Evolutionary conservation across 2,329 filamentous ascomycete genomes (phyloP).

Genomic region (Escovopsis sp.): DNA sequence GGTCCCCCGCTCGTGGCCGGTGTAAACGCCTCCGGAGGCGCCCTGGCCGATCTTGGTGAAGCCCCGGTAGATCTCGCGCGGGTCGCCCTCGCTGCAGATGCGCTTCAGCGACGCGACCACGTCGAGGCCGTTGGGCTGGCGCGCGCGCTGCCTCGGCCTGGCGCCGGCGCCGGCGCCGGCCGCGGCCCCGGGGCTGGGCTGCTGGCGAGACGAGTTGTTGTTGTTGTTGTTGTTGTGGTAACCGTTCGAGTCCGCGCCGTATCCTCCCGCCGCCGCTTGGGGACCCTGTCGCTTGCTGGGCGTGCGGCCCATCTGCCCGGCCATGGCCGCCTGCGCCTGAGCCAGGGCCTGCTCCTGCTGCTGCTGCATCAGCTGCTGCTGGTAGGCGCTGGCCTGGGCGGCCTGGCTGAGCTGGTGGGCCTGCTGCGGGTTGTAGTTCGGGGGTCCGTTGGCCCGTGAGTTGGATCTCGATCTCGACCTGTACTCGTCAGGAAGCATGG

Average conservation of each 20-base stretch:
- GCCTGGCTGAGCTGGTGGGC: constrained; percentile 21
- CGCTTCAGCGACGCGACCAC: constrained; percentile 70
- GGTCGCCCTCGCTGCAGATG: constrained; percentile 84
- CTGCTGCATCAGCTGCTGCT: constrained; percentile 55
- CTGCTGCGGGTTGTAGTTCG: constrained; percentile 32
- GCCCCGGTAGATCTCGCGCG: constrained; percentile 70
- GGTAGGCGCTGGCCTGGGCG: constrained; percentile 34
- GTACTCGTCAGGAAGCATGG: constrained; percentile 52
- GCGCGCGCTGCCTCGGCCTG: constrained; percentile 60
- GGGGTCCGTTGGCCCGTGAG: constrained; percentile 42
- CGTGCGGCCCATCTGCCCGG: constrained; percentile 54
- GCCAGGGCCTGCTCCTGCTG: constrained; percentile 78
- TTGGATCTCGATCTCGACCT: constrained; percentile 55
- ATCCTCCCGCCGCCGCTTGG: constrained; percentile 12
- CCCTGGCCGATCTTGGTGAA: constrained; percentile 95
- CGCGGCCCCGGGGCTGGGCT: constrained; percentile 21
- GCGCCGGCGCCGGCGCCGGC: constrained; percentile 41
- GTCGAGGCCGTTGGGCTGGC: constrained; percentile 69
- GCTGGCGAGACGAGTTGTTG: constrained; percentile 11
- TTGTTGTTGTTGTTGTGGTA: constrained; percentile 12
- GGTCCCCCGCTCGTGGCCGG: constrained; percentile 68
- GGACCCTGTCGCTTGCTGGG: constrained; percentile 53
- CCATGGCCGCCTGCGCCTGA: constrained; percentile 63
- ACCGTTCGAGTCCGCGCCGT: constrained; percentile 17
- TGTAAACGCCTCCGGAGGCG: constrained; percentile 90